Conservation (phyloP, 2,329 filamentous ascomycete genomes). For the Alternaria sp. region DNA sequence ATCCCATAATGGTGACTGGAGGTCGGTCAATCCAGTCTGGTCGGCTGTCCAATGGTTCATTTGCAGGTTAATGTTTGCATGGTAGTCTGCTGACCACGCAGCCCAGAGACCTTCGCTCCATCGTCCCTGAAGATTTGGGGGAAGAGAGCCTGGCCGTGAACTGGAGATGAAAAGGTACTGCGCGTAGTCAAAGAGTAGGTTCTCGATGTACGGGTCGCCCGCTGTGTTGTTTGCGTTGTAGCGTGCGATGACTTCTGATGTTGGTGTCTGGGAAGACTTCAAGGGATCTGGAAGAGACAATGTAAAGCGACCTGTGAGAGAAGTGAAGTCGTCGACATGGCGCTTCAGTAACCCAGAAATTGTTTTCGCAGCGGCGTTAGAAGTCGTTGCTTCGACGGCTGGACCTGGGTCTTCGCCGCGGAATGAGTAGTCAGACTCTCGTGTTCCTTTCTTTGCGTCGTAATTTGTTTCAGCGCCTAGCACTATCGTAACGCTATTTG, state of each 20-base stretch:
- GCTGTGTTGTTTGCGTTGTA: constrained; percentile 35
- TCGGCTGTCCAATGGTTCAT: constrained; percentile 69
- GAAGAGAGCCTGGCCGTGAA: constrained; percentile 59
- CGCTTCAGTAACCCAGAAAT: constrained; percentile 42
- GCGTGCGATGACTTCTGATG: constrained; percentile 40
- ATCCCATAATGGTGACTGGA: constrained; percentile 59
- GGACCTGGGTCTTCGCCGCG: constrained; percentile 56
- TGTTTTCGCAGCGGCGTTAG: constrained; percentile 45
- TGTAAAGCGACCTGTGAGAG: constrained; percentile 52
- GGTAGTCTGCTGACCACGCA: constrained; percentile 65
- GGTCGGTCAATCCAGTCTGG: constrained; percentile 59
- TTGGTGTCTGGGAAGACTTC: constrained; percentile 53
- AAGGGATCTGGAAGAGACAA: constrained; percentile 58
- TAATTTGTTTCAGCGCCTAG: constrained; percentile 60
- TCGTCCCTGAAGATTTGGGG: constrained; percentile 65
- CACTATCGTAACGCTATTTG: constrained; percentile 51
- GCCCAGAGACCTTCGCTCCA: constrained; percentile 60
- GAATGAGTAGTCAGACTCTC: constrained; percentile 57
- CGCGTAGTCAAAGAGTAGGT: constrained; percentile 62
- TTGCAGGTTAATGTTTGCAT: constrained; percentile 67
- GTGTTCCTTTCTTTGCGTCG: constrained; percentile 59
- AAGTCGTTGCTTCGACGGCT: constrained; percentile 48
- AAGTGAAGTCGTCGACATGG: constrained; percentile 55
- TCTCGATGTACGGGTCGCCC: constrained; percentile 63
- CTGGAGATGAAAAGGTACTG: constrained; percentile 65